Percentiles rank a stretch among this genome's conserved stretches.
phyloP scores from a whole-genome alignment of 257 asterid species.

The Solanum pennellii region DNA sequence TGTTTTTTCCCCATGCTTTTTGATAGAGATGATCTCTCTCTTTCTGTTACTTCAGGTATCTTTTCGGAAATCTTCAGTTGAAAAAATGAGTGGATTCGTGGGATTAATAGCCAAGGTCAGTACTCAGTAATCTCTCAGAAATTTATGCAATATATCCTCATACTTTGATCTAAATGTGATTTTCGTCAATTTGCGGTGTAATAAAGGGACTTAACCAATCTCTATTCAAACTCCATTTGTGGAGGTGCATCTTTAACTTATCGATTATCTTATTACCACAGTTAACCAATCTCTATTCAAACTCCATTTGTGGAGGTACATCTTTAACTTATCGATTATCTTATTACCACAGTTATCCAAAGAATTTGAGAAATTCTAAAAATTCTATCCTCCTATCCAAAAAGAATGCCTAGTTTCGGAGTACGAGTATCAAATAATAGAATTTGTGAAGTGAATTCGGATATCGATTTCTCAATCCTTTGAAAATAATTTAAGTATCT shows the following conservation, averaged over 20 bases:
- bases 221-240: background rate
- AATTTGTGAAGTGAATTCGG: background rate
- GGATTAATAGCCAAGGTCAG: slow-evolving; percentile 61
- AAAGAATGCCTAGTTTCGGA: background rate
- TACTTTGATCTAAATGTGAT: background rate
- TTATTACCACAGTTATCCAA: background rate
- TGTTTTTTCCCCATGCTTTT: background rate
- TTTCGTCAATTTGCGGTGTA: background rate
- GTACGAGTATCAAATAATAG: background rate
- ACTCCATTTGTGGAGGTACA: background rate
- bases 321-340: background rate
- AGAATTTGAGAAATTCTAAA: background rate
- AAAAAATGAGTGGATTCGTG: slow-evolving; percentile 26
- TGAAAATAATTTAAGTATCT: background rate
- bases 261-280: background rate
- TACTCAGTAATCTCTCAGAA: slow-evolving; percentile 15
- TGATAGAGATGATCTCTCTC: slow-evolving; percentile 1
- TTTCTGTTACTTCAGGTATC: slow-evolving; percentile 39
- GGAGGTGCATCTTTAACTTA: background rate
- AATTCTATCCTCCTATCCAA: background rate
- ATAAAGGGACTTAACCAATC: background rate
- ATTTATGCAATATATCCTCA: background rate
- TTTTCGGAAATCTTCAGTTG: slow-evolving; percentile 36
- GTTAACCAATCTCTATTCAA: background rate
- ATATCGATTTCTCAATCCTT: background rate